These are phyloP conservation scores for Saccharomycopsis lassenensis DNA, from an alignment of 805 yeast species.

Conservation along the genomic window DNA sequence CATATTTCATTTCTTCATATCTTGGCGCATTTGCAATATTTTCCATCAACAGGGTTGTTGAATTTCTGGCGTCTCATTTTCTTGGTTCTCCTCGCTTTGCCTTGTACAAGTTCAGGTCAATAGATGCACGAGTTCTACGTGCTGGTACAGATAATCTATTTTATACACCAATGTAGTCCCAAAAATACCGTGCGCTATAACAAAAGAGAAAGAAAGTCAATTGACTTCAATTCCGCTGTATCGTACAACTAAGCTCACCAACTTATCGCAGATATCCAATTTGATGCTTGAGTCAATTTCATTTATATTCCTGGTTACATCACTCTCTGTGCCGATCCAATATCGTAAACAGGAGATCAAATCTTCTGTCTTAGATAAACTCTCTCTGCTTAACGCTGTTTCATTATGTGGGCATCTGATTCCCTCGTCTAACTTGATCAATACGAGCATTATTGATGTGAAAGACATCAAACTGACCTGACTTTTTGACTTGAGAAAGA, in stretches of 20 bases:
- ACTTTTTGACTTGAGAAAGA: slow-evolving; percentile 2
- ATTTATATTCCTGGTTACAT: slow-evolving; percentile 20
- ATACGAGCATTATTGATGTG: slow-evolving; percentile 10
- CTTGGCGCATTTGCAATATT: too few relatives aligned
- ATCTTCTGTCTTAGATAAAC: slow-evolving; percentile 21
- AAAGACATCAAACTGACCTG: slow-evolving; percentile 13
- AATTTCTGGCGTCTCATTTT: too few relatives aligned
- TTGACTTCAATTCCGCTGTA: slow-evolving; percentile 19
- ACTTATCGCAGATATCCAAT: slow-evolving; percentile 24
- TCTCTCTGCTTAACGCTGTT: not conserved
- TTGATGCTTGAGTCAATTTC: slow-evolving; percentile 21
- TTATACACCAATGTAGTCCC: too few relatives aligned
- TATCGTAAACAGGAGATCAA: slow-evolving; percentile 21
- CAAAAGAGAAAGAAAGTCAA: slow-evolving; percentile 5
- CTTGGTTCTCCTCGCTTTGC: too few relatives aligned
- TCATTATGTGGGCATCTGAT: not conserved
- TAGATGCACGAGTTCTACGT: too few relatives aligned
- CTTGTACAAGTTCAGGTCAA: too few relatives aligned
- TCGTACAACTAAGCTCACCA: slow-evolving; percentile 22
- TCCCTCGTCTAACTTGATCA: slow-evolving; percentile 8
- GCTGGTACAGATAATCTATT: too few relatives aligned
- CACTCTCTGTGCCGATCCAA: slow-evolving; percentile 24
- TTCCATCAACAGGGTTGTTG: too few relatives aligned
- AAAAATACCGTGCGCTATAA: too few relatives aligned
- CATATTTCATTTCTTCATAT: too few relatives aligned